These are phyloP conservation scores for Glycine tomentella DNA, from an alignment of 306 rosid species.

Conservation along the genomic window DNA sequence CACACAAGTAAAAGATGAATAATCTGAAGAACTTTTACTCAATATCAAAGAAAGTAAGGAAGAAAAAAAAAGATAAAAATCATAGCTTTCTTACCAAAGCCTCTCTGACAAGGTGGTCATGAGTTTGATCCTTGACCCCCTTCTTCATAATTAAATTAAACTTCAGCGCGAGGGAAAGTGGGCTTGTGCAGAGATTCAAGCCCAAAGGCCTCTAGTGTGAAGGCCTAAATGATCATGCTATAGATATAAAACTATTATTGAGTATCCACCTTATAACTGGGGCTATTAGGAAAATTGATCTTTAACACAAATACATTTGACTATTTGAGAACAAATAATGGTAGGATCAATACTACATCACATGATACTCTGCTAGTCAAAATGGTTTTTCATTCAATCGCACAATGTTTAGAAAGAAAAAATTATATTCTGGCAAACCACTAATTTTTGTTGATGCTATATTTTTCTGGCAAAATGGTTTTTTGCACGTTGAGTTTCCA, in stretches of 20 bases:
- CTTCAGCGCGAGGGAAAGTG: background rate
- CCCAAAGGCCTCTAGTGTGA: background rate
- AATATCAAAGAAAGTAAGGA: background rate
- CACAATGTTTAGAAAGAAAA: conserved; percentile 32
- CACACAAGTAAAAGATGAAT: conserved; percentile 36
- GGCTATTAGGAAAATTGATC: background rate
- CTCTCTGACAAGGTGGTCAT: background rate
- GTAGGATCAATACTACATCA: conserved; percentile 13
- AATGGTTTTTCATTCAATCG: background rate
- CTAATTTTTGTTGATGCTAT: background rate
- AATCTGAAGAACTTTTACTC: background rate
- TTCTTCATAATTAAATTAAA: conserved; percentile 9
- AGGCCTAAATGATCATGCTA: background rate
- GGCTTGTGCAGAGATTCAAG: background rate
- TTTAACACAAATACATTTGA: background rate
- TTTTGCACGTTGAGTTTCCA: conserved; percentile 17
- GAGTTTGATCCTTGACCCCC: background rate
- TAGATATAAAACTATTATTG: background rate
- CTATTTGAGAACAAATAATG: conserved; percentile 22
- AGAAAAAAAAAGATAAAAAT: background rate
- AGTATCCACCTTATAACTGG: background rate
- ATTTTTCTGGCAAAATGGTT: conserved; percentile 17
- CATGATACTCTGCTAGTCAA: background rate
- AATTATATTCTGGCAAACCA: conserved; percentile 15
- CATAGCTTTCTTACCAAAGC: background rate